Conservation (phyloP, 2,329 filamentous ascomycete species). For the Neocucurbitaria cava region DNA sequence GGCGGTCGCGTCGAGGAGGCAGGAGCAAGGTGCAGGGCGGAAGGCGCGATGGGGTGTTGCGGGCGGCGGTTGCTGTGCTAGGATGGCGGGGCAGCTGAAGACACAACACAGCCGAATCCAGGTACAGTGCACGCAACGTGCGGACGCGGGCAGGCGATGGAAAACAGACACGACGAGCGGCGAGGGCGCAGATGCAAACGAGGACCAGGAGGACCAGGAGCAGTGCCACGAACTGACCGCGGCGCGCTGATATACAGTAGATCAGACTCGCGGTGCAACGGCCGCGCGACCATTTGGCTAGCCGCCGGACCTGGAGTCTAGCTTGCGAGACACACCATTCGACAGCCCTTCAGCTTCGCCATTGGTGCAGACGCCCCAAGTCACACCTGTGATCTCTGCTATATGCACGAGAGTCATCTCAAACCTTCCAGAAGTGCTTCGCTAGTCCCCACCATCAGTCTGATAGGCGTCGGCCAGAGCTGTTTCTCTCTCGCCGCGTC, state of each 20-base stretch:
- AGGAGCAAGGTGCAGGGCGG: slow-evolving; percentile 7
- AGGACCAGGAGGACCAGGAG: not conserved
- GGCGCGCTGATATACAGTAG: slow-evolving; percentile 16
- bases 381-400: slow-evolving; percentile 34
- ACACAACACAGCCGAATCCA: not conserved
- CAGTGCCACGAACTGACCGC: not conserved
- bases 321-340: slow-evolving; percentile 4
- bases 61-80: slow-evolving; percentile 11
- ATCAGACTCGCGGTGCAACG: slow-evolving; percentile 13
- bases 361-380: slow-evolving; percentile 35
- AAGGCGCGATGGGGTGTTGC: slow-evolving; percentile 8
- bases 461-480: not conserved
- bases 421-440: slow-evolving; percentile 18
- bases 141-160: not conserved
- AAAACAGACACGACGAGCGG: not conserved
- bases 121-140: slow-evolving; percentile 1
- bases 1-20: not conserved
- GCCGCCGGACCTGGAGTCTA: slow-evolving; percentile 28
- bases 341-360: slow-evolving; percentile 9
- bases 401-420: slow-evolving; percentile 20
- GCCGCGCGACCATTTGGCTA: slow-evolving; percentile 22
- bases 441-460: slow-evolving; percentile 6
- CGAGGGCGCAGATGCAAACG: not conserved
- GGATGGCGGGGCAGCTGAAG: slow-evolving; percentile 4
- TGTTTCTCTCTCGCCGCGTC: not conserved